phyloP scores from a whole-genome alignment of 129 eudicot species.

The Glebionis coronaria region DNA sequence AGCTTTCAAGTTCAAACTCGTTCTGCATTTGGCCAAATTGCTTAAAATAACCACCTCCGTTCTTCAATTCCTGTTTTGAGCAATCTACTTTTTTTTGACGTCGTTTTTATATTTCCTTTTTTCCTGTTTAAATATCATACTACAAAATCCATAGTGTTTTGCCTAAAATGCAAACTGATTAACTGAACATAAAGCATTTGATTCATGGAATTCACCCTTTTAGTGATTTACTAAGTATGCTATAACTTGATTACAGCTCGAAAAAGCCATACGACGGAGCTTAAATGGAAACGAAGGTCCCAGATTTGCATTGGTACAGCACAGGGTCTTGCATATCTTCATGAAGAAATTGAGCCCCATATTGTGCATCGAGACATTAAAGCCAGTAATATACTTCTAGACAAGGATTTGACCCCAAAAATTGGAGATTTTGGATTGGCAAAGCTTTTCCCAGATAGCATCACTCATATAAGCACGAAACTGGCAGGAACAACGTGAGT shows the following conservation, averaged over 20 bases:
- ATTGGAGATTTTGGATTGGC: conserved; percentile 99
- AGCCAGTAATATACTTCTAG: conserved; percentile 92
- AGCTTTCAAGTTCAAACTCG: conserved; percentile 2
- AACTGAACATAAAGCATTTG: not conserved
- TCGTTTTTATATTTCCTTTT: not conserved
- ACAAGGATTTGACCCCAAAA: conserved; percentile 68
- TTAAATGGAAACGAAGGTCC: conserved; percentile 68
- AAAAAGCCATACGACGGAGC: conserved; percentile 26
- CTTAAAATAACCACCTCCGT: not conserved
- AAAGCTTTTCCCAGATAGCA: conserved; percentile 88
- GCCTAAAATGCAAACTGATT: not conserved
- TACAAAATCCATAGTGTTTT: not conserved
- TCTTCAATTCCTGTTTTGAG: too few relatives aligned
- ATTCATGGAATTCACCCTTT: not conserved
- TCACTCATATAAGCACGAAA: conserved; percentile 91
- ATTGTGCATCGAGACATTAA: conserved; percentile 91
- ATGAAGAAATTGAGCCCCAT: conserved; percentile 85
- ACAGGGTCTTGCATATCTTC: conserved; percentile 86
- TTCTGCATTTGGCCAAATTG: not conserved
- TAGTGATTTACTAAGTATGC: conserved; percentile 1
- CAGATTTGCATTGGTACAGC: conserved; percentile 82
- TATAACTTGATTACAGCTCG: conserved; percentile 45
- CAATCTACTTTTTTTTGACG: not conserved
- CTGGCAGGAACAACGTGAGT: conserved; percentile 96
- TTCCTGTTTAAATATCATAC: too few relatives aligned